phyloP scores from a whole-genome alignment of 164 flowering plant genomes.

The Warburgia ugandensis region DNA sequence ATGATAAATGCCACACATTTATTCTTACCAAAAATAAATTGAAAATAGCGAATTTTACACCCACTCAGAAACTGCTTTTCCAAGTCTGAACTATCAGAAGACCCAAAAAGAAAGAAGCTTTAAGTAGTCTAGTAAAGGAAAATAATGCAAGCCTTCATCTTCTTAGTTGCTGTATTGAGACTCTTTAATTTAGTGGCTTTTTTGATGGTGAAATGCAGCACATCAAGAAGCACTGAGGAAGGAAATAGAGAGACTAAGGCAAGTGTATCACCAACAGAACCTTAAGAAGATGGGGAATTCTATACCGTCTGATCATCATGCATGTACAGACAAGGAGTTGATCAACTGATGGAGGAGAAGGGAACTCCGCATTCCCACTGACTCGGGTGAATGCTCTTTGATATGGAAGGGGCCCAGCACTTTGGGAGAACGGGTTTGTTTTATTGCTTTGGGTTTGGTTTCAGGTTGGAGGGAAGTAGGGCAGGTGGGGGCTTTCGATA shows the following conservation, averaged over 20 bases:
- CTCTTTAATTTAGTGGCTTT: not conserved
- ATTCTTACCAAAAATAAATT: no score
- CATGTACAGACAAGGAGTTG: slow-evolving; percentile 18
- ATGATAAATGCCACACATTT: no score
- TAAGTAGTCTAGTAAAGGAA: no score
- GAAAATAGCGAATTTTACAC: no score
- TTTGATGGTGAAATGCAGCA: slow-evolving; percentile 32
- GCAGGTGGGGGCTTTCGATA: not conserved
- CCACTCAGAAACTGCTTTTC: no score
- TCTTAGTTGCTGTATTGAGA: not conserved
- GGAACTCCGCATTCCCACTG: slow-evolving; percentile 1
- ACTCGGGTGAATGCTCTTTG: not conserved
- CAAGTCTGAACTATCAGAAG: no score
- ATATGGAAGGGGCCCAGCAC: slow-evolving; percentile 1
- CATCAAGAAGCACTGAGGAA: slow-evolving; percentile 80
- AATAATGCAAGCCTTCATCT: not conserved
- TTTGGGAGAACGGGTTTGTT: not conserved
- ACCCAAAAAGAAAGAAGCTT: no score
- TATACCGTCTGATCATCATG: slow-evolving; percentile 7
- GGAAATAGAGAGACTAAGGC: slow-evolving; percentile 76
- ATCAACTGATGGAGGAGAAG: slow-evolving; percentile 9
- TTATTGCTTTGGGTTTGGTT: not conserved
- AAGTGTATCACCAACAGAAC: slow-evolving; percentile 57
- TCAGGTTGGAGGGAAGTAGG: not conserved
- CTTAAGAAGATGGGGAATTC: slow-evolving; percentile 31